Evolutionary conservation across 1,284 basidiomycete species (phyloP).

Genomic region (Sphagnurus paluster): DNA sequence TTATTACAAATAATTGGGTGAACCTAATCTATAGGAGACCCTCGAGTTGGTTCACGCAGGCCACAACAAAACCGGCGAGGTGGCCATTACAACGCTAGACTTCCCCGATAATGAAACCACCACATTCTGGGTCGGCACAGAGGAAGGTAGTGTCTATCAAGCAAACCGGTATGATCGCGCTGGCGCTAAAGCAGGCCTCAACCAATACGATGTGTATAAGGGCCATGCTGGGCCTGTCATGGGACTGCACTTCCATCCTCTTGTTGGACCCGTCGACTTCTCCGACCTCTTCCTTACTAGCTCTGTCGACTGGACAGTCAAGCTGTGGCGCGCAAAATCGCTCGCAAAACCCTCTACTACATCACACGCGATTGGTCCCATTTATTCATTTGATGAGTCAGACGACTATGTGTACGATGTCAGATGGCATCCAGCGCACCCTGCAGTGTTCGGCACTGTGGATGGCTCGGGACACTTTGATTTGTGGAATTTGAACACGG

Average conservation of each 20-base stretch:
- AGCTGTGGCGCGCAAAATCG: conserved; percentile 85
- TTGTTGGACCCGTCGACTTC: conserved; percentile 89
- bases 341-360: conserved; percentile 64
- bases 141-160: conserved; percentile 96
- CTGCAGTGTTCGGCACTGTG: conserved; percentile 90
- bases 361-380: conserved; percentile 60
- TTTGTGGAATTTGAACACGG: conserved; percentile 93
- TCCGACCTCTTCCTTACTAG: conserved; percentile 92
- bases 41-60: conserved; percentile 83
- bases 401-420: conserved; percentile 99
- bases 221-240: conserved; percentile 94
- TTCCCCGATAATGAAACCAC: conserved; percentile 96
- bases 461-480: conserved; percentile 96
- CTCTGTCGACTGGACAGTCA: conserved; percentile 95
- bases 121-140: conserved; percentile 95
- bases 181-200: conserved; percentile 92
- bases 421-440: conserved; percentile 95
- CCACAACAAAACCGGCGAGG: conserved; percentile 94
- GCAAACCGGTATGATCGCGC: conserved; percentile 96
- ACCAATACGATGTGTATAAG: conserved; percentile 88
- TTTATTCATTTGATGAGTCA: conserved; percentile 94
- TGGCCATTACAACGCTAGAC: conserved; percentile 89
- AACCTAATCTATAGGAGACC: conserved; percentile 69
- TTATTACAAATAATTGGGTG: no score
- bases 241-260: conserved; percentile 92